These are phyloP conservation scores for Hypomontagnella monticulosa DNA, from an alignment of 495 filamentous ascomycete species.

Conservation along the genomic window DNA sequence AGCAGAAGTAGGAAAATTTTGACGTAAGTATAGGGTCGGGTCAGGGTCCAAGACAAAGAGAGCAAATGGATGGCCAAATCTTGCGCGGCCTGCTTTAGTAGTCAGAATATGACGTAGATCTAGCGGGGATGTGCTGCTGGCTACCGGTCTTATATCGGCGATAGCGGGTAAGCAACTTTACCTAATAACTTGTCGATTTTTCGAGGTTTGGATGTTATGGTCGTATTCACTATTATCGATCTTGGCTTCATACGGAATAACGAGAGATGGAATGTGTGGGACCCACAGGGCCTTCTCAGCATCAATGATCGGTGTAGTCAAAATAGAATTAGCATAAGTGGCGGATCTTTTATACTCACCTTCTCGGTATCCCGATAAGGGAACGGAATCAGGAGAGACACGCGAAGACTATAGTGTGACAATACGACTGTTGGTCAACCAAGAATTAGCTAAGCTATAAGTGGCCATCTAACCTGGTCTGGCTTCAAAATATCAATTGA, in stretches of 20 bases:
- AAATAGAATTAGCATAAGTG: neutral
- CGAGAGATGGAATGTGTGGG: neutral
- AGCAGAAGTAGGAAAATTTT: constrained; percentile 27
- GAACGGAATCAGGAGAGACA: constrained; percentile 1
- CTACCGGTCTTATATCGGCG: constrained; percentile 42
- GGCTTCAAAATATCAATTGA: neutral
- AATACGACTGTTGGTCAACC: too few relatives aligned
- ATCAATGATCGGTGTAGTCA: neutral
- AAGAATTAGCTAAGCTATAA: too few relatives aligned
- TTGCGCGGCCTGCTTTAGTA: constrained; percentile 3
- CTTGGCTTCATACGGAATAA: neutral
- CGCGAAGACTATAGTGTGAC: too few relatives aligned
- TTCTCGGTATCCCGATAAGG: constrained; percentile 8
- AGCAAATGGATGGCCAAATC: constrained; percentile 3
- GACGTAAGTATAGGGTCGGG: constrained; percentile 32
- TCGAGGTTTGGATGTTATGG: neutral
- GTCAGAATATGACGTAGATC: constrained; percentile 37
- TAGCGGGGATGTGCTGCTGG: constrained; percentile 9
- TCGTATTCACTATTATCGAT: neutral
- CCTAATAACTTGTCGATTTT: neutral
- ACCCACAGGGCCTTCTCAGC: neutral
- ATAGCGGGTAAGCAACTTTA: neutral
- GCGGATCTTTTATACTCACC: neutral
- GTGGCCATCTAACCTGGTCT: neutral
- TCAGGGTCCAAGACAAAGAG: constrained; percentile 5